Evolutionary conservation across 176 grass and related monocot species (phyloP).

Genomic region (Carex kokanica): DNA sequence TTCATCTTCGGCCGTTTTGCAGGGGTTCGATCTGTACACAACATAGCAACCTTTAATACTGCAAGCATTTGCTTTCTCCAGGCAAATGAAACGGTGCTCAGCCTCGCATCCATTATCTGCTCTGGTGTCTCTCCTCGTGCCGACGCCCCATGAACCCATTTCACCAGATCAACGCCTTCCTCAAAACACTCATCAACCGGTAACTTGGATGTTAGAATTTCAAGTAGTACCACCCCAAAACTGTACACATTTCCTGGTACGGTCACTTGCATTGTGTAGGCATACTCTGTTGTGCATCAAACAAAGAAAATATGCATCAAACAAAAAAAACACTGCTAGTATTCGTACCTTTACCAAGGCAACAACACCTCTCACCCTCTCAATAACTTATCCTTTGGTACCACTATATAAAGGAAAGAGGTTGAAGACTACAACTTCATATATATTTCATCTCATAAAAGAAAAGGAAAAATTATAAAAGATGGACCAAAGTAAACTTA

Average conservation of each 20-base stretch:
- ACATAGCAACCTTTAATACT: conserved; percentile 70
- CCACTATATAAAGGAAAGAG: not conserved
- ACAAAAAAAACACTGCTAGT: not conserved
- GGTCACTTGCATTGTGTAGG: conserved; percentile 96
- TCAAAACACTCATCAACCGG: conserved; percentile 79
- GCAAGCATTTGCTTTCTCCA: conserved; percentile 96
- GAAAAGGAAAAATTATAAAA: not conserved
- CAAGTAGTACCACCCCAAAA: conserved; percentile 79
- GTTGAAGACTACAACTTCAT: not conserved
- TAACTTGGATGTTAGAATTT: conserved; percentile 81
- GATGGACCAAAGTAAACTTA: conserved; percentile 26
- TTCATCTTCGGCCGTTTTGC: conserved; percentile 89
- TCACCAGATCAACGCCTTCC: conserved; percentile 84
- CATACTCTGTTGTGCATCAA: conserved; percentile 73
- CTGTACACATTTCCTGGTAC: conserved; percentile 91
- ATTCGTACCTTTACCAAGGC: not conserved
- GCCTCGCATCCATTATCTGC: conserved; percentile 90
- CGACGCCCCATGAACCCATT: conserved; percentile 74
- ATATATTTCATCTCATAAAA: not conserved
- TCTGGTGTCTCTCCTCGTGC: conserved; percentile 65
- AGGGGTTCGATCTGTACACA: conserved; percentile 58
- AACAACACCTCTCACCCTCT: not conserved
- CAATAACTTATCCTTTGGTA: not conserved
- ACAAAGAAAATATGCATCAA: not conserved
- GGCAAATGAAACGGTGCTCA: conserved; percentile 76